Base-by-base conservation (phyloP, 2,329 filamentous ascomycete genomes). In the Venturia pyrina region DNA sequence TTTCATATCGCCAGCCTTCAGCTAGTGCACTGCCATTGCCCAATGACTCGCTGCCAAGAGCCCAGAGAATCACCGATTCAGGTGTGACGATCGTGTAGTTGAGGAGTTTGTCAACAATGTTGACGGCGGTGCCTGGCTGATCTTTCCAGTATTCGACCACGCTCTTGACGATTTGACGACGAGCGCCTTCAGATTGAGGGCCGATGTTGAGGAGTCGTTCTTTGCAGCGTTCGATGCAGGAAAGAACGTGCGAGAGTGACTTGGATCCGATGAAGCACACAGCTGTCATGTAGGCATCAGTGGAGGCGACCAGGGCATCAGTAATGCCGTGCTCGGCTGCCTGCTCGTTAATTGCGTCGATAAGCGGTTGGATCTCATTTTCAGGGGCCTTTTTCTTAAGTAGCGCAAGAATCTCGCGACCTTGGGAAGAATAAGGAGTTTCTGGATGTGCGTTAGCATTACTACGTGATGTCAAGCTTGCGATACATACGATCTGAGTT, bases 51-150 rank as follows among this genome's bases (percentile, higher is more conserved):
- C 43, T 32, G 11, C 86, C 82, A 15, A 99, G 82, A 0, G 91
- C 91, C 95, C 95, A 99, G 72, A 96, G 88, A 61, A 97, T 84
- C 37, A 99, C 92, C 19, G 88, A 88, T 66, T 87, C 81, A 0
- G 95, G 95, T 10, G 89, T 92, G 44, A 99, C 83, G 71, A 99
- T 96, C 17, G 90, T 93, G 79, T 97, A 99, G 79, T 98, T 99
- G 71, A 99, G 87, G 5, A 99, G 84, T 78, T 98, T 98, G 80
- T 98, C 93, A 67, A 98, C 85, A 71, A 99, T 96, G 71, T 90
- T 90, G 70, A 98, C 86, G 3, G 92, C 95, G 56, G 96, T 88
- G 67, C 95, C 95, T 0, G 93, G 92, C 72, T 99, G 93, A 41
- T 93, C 88, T 60, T 85, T 85, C 95, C 95, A 99, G 80, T 97